phyloP scores from a whole-genome alignment of 192 early-diverging fungal species.

The Coemansia sp. region DNA sequence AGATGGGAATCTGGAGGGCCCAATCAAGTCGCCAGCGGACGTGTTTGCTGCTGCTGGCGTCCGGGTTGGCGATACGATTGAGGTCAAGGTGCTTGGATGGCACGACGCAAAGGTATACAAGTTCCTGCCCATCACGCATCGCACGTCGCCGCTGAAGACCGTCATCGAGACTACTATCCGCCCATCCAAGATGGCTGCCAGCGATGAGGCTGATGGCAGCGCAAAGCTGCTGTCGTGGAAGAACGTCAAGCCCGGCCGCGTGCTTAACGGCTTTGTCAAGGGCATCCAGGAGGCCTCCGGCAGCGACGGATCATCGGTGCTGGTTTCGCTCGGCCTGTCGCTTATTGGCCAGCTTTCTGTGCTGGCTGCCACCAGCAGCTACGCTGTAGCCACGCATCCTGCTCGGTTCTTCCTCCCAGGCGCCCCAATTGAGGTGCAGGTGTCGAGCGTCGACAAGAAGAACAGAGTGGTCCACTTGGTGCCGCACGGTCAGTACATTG shows the following conservation, averaged over 20 bases:
- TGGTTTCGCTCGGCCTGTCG: conserved; percentile 16
- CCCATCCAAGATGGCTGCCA: conserved; percentile 48
- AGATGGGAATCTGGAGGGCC: conserved; percentile 42
- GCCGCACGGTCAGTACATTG: conserved; percentile 55
- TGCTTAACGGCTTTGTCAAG: conserved; percentile 51
- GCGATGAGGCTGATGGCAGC: background rate
- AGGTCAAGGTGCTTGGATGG: conserved; percentile 68
- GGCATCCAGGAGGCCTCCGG: conserved; percentile 16
- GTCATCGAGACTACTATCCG: conserved; percentile 62
- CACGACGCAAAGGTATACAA: conserved; percentile 61
- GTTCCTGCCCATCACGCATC: conserved; percentile 66
- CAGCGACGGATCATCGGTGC: conserved; percentile 9
- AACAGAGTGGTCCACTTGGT: conserved; percentile 10
- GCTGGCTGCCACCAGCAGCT: conserved; percentile 22
- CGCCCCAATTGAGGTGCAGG: conserved; percentile 42
- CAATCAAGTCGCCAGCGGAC: conserved; percentile 24
- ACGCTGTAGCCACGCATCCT: conserved; percentile 14
- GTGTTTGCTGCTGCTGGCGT: conserved; percentile 40
- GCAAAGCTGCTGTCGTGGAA: conserved; percentile 20
- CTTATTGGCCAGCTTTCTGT: conserved; percentile 27
- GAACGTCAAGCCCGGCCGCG: conserved; percentile 39
- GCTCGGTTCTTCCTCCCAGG: conserved; percentile 30
- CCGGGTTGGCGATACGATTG: conserved; percentile 34
- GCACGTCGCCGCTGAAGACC: conserved; percentile 42
- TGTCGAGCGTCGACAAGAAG: conserved; percentile 20